Base-by-base conservation (phyloP, 768 basidiomycete species). In the Naganishia antarctica region DNA sequence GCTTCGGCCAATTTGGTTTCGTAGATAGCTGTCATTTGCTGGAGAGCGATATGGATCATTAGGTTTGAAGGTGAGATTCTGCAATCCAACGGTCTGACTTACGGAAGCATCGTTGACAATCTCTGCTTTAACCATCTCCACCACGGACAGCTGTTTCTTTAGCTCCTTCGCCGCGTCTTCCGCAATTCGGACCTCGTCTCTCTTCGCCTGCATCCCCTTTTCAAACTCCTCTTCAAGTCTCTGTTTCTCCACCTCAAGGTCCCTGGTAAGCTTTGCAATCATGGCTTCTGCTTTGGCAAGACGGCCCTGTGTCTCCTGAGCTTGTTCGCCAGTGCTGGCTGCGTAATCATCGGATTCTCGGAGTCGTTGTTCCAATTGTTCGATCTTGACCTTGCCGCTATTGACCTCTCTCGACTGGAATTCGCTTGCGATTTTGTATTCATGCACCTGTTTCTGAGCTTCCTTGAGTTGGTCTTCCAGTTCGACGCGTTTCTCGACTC, bases 101-200 rank as follows among this genome's bases (percentile, higher is more conserved):
- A 57, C 53, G 23, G 53, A 57, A 3, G 53, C 53, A 25, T 57
- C 53, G 37, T 57, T 57, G 21, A 57, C 53, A 18, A 57, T 57
- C 21, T 57, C 53, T 13, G 53, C 53, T 34, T 41, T 57, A 34
- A 57, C 53, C 53, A 57, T 57, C n/a, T 57, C 53, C 2, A 57
- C 53, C 53, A 57, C 53, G 6, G 37, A 57, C 49, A 63, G 48
- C 41, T 51, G 62, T 47, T 46, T 63, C 43, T 92, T 88, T 23
- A 85, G 83, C 1, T 81, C 81, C 63, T 84, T 87, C 5, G 94
- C 80, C 40, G 87, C 85, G 73, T 92, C 90, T 79, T 99, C 94
- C 73, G 60, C 79, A 21, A 81, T 71, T 49, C 78, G 74, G 32
- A 91, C 83, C 68, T 88, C 87, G 47, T 69, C 65, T 43, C 65